These are phyloP conservation scores for Cicer judaicum DNA, from an alignment of 306 rosid species.

Conservation along the genomic window DNA sequence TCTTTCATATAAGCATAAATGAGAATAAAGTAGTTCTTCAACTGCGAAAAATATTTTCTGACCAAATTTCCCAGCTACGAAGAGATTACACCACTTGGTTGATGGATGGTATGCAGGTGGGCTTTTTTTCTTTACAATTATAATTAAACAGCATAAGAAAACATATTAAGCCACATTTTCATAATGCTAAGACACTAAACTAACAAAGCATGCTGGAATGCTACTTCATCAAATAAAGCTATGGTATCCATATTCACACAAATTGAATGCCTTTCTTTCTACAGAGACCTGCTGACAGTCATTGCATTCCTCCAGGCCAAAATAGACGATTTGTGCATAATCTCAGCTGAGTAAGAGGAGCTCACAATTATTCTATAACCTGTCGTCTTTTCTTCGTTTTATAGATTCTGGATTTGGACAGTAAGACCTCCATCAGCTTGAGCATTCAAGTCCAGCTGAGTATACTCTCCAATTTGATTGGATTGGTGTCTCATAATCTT, in stretches of 20 bases:
- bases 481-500: conserved; percentile 12
- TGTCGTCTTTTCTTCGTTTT: conserved; percentile 19
- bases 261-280: conserved; percentile 6
- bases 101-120: not conserved
- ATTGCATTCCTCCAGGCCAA: not conserved
- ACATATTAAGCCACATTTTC: conserved; percentile 28
- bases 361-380: not conserved
- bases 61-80: not conserved
- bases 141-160: conserved; percentile 10
- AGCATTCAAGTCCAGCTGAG: conserved; percentile 24
- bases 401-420: conserved; percentile 11
- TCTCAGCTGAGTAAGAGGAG: not conserved
- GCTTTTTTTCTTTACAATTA: not conserved
- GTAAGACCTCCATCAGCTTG: conserved; percentile 27
- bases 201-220: not conserved
- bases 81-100: not conserved
- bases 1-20: not conserved
- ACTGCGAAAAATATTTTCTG: not conserved
- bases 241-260: conserved; percentile 11
- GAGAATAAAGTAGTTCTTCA: not conserved
- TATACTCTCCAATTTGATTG: conserved; percentile 36
- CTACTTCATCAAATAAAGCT: not conserved
- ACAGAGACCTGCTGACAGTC: conserved; percentile 7
- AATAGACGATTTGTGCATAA: conserved; percentile 3
- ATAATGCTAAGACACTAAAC: not conserved